Base-by-base conservation (phyloP, 2,329 filamentous ascomycete species). In the Aspergillus fischeri region DNA sequence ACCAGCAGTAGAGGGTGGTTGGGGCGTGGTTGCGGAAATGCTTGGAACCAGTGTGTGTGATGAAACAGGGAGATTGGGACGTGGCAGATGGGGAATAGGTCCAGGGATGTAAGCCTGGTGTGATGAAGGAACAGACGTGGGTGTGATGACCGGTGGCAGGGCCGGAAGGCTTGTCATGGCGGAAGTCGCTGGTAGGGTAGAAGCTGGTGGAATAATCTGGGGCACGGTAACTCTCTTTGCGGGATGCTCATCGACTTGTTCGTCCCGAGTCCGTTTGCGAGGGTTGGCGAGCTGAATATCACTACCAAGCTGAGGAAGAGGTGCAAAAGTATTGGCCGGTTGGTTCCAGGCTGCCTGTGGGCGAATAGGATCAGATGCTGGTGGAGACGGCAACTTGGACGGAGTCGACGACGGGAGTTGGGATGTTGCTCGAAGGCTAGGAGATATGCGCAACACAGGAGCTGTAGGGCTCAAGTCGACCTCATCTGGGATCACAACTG, bases 31-130 rank as follows among this genome's bases (percentile, higher is more conserved):
- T 44, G 76, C 73, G 8, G 75, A 70, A 42, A 76, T 64, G 20
- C 69, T 57, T 9, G 75, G 67, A 56, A 76, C 78, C 48, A 74
- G 65, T 68, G 57, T 51, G 54, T 67, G 77, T 2, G 85, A 85
- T 54, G 87, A 83, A 47, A 89, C 77, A 8, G 86, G 84, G n/a
- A 92, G 80, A 60, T 87, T 89, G 25, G 90, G 90, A 3, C 88
- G 81, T 17, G 89, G 86, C 14, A 92, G 78, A 45, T 89, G 83
- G 41, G 81, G 78, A 45, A 77, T 70, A 51, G 77, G 70, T 6
- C 63, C 60, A 4, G 63, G 35, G 25, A 60, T 70, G 47, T 72
- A 58, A 53, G 75, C 65, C 52, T 74, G 66, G 67, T 47, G 24
- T 24, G 44, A 24, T 17, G 70, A 60, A 29, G 76, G 71, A 53